Base-by-base conservation (phyloP, 1,139 yeast species). In the Debaryomycetaceae sp. region DNA sequence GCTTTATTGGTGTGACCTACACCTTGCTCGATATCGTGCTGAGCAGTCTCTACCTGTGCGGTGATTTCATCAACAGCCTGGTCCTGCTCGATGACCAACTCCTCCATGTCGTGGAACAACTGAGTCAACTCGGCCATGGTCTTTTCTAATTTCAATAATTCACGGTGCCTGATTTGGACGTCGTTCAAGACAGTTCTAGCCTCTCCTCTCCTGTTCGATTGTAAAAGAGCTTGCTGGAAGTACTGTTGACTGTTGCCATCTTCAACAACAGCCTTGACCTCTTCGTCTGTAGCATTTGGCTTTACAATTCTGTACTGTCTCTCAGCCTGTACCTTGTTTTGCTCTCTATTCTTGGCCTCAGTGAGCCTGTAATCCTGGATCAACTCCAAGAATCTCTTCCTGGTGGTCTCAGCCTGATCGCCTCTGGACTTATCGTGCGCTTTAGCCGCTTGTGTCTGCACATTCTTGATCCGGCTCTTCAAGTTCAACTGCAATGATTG, bases 81-180 rank as follows among this genome's bases (percentile, higher is more conserved):
- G 65, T 90, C 97, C 73, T 93, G 99, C 69, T 91, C 97, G 57
- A 93, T 90, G 43, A 93, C 97, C 69, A 93, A 76, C 61, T 89
- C 90, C 71, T 93, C 97, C 96, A 93, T 89, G 64, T 93, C 99
- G 59, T 85, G 87, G 75, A 95, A 90, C 61, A 93, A 80, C 71
- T 88, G 96, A 39, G 96, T 89, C 65, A 93, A 81, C 69, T 93
- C 99, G 39, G 95, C 90, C 88, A 95, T 89, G 47, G 97, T 87
- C 69, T 87, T 84, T 69, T 91, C 98, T 68, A 95, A 86, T 72
- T 90, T 88, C 72, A 89, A 85, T 63, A 95, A 82, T 71, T 93
- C 99, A 62, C 88, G 85, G 73, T 95, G 99, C 73, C 99, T 85
- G 40, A 88, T 83, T 69, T 93, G 97, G 45, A 95, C 99, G 69